Conservation (phyloP, 116 monocot genomes). For the Papilionanthe hybrid region DNA sequence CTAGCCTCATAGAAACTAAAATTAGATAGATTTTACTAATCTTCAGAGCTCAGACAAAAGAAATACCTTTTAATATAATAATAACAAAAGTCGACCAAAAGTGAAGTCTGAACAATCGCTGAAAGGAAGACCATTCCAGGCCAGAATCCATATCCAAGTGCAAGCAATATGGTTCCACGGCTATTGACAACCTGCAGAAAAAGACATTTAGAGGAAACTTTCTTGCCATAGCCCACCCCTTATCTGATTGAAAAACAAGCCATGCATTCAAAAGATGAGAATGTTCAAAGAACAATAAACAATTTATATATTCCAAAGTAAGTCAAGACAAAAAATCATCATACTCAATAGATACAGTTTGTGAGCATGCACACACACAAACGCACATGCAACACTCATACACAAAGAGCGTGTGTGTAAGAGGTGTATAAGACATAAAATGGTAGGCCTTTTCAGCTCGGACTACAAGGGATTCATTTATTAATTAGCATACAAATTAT, state of each 20-base stretch:
- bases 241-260: not conserved
- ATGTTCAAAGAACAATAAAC: not conserved
- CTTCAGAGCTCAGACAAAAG: no score
- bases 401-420: not conserved
- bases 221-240: not conserved
- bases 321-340: not conserved
- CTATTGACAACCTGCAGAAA: slow-evolving; percentile 18
- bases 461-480: not conserved
- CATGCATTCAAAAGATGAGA: not conserved
- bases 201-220: not conserved
- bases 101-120: slow-evolving; percentile 41
- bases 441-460: not conserved
- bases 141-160: slow-evolving; percentile 29
- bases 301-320: not conserved
- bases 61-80: slow-evolving; percentile 47
- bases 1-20: no score
- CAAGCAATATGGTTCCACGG: slow-evolving; percentile 12
- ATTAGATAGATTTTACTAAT: no score
- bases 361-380: no score
- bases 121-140: slow-evolving; percentile 15
- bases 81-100: slow-evolving; percentile 44
- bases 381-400: no score
- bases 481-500: not conserved
- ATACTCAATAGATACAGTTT: not conserved
- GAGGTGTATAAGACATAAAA: not conserved